Conservation (phyloP, 2,329 filamentous ascomycete species). For the Verticillium albo-atrum region DNA sequence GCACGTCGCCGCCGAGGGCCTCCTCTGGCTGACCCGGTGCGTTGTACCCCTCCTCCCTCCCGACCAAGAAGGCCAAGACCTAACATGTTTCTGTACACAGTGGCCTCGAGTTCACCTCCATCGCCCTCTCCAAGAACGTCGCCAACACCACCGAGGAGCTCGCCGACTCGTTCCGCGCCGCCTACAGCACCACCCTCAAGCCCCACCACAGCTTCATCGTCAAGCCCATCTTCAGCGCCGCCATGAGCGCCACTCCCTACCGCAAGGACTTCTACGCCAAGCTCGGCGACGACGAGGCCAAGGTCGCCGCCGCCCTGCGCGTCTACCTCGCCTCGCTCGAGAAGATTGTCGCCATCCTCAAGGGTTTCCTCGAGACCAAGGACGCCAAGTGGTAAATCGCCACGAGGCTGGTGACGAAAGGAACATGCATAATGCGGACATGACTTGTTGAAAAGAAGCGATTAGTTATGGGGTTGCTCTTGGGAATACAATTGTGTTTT, state of each 20-base stretch:
- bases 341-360: slow-evolving; percentile 72
- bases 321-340: slow-evolving; percentile 75
- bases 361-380: slow-evolving; percentile 50
- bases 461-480: background rate
- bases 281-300: slow-evolving; percentile 63
- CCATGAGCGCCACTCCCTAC: slow-evolving; percentile 92
- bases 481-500: background rate
- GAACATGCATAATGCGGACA: background rate
- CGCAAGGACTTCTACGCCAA: slow-evolving; percentile 90
- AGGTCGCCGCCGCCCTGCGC: slow-evolving; percentile 60
- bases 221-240: slow-evolving; percentile 88
- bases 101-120: slow-evolving; percentile 88
- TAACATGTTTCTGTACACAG: slow-evolving; percentile 36
- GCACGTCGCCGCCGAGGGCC: slow-evolving; percentile 81
- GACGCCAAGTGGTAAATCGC: slow-evolving; percentile 51
- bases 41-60: slow-evolving; percentile 13
- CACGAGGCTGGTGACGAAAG: background rate
- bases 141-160: slow-evolving; percentile 69
- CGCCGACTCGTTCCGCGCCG: slow-evolving; percentile 76
- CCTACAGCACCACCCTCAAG: slow-evolving; percentile 85
- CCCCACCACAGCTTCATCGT: slow-evolving; percentile 91
- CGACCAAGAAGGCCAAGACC: background rate
- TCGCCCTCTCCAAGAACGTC: slow-evolving; percentile 76
- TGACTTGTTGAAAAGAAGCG: background rate
- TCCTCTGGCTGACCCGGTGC: slow-evolving; percentile 87